phyloP scores from a whole-genome alignment of 1,284 basidiomycete species.

The Ustilago xerochloae region DNA sequence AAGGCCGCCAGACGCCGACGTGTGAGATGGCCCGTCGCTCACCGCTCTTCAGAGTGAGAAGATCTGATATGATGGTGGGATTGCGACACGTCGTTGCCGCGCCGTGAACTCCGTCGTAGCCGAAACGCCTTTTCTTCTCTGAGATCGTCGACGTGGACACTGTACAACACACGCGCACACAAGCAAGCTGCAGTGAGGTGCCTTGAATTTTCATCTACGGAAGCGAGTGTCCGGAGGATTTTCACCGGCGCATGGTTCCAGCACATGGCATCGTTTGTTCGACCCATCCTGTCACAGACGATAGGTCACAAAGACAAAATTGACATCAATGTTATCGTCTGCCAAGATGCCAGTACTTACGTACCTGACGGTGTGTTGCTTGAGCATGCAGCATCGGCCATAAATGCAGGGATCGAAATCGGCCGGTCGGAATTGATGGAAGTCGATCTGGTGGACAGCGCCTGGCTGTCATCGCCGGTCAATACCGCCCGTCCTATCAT shows the following conservation, averaged over 20 bases:
- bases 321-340: too few species aligned
- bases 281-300: background rate
- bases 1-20: constrained; percentile 11
- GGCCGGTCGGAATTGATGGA: background rate
- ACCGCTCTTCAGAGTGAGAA: too few species aligned
- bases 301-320: background rate
- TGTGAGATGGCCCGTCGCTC: too few species aligned
- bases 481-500: constrained; percentile 21
- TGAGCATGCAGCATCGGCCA: too few species aligned
- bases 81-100: constrained; percentile 5
- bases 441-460: background rate
- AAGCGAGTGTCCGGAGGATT: constrained; percentile 6
- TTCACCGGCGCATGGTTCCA: constrained; percentile 11
- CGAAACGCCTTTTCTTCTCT: constrained; percentile 2
- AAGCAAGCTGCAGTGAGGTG: too few species aligned
- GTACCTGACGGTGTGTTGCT: too few species aligned
- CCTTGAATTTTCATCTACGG: background rate
- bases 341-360: too few species aligned
- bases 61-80: too few species aligned
- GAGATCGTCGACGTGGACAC: background rate
- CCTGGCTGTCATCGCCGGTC: constrained; percentile 24
- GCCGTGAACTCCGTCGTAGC: constrained; percentile 36
- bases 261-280: background rate
- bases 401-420: too few species aligned
- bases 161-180: background rate